phyloP scores from a whole-genome alignment of 768 basidiomycete species.

The Boletus tylopilopsis region DNA sequence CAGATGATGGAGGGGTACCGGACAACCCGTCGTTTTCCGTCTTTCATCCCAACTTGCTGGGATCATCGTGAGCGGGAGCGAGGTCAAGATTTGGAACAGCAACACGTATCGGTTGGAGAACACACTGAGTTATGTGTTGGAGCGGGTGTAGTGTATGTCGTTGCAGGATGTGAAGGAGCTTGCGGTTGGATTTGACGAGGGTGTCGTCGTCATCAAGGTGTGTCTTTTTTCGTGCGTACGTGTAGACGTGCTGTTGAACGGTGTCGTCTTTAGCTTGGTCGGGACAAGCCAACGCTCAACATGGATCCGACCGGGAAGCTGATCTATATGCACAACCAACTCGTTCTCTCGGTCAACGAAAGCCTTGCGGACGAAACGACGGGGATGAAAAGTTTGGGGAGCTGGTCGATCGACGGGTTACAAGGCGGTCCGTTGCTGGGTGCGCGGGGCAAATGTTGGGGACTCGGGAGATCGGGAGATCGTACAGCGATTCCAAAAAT shows the following conservation, averaged over 20 bases:
- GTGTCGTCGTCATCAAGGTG: conserved; percentile 90
- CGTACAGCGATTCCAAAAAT: conserved; percentile 87
- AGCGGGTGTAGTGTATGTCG: conserved; percentile 92
- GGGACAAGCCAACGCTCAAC: conserved; percentile 92
- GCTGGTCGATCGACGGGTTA: conserved; percentile 80
- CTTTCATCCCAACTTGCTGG: conserved; percentile 95
- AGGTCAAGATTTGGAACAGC: conserved; percentile 97
- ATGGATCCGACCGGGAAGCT: conserved; percentile 96
- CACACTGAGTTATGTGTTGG: conserved; percentile 91
- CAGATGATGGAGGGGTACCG: conserved; percentile 96
- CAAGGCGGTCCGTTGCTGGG: conserved; percentile 85
- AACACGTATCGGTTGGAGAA: conserved; percentile 95
- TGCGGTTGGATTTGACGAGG: conserved; percentile 95
- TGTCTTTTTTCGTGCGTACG: conserved; percentile 10
- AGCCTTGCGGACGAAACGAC: conserved; percentile 45
- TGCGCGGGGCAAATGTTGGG: conserved; percentile 90
- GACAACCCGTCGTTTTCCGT: conserved; percentile 97
- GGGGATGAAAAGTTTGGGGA: conserved; percentile 75
- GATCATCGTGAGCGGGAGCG: conserved; percentile 88
- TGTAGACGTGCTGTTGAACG: not conserved
- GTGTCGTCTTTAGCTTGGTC: conserved; percentile 63
- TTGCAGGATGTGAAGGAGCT: conserved; percentile 86
- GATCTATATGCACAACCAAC: conserved; percentile 88
- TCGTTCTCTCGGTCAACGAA: conserved; percentile 84
- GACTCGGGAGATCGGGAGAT: conserved; percentile 98